phyloP scores from a whole-genome alignment of 176 grass and related monocot genomes.

The Oryza rufipogon region DNA sequence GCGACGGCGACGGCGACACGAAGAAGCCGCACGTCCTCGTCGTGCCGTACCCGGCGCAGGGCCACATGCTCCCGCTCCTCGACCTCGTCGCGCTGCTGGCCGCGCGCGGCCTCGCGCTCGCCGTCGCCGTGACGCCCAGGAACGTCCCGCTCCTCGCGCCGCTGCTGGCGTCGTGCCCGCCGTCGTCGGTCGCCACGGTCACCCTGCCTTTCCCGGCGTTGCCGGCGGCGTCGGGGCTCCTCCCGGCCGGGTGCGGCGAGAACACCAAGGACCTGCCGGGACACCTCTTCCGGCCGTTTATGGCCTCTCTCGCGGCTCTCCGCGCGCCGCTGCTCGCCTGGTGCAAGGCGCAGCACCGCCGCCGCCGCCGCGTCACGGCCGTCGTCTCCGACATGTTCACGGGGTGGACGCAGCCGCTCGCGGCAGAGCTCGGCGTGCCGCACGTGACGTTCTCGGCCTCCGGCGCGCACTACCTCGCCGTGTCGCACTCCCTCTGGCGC shows the following conservation, averaged over 20 bases:
- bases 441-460: constrained; percentile 60
- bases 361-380: constrained; percentile 31
- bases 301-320: constrained; percentile 38
- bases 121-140: constrained; percentile 45
- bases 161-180: constrained; percentile 23
- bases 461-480: constrained; percentile 36
- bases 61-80: constrained; percentile 60
- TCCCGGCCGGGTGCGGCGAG: constrained; percentile 38
- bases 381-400: constrained; percentile 70
- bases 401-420: constrained; percentile 65
- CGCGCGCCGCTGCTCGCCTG: constrained; percentile 40
- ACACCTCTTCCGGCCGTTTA: constrained; percentile 41
- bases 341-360: constrained; percentile 19
- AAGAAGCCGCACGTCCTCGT: constrained; percentile 11
- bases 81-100: constrained; percentile 55
- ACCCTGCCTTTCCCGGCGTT: constrained; percentile 41
- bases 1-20: too few relatives aligned
- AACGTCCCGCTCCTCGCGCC: constrained; percentile 49
- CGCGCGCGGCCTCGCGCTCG: constrained; percentile 35
- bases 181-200: constrained; percentile 10
- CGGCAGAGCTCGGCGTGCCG: constrained; percentile 50
- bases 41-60: constrained; percentile 57
- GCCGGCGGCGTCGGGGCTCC: not conserved
- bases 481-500: constrained; percentile 39
- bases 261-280: constrained; percentile 50